Base-by-base conservation (phyloP, 106 monocot genomes). In the Dendrobium catenatum region DNA sequence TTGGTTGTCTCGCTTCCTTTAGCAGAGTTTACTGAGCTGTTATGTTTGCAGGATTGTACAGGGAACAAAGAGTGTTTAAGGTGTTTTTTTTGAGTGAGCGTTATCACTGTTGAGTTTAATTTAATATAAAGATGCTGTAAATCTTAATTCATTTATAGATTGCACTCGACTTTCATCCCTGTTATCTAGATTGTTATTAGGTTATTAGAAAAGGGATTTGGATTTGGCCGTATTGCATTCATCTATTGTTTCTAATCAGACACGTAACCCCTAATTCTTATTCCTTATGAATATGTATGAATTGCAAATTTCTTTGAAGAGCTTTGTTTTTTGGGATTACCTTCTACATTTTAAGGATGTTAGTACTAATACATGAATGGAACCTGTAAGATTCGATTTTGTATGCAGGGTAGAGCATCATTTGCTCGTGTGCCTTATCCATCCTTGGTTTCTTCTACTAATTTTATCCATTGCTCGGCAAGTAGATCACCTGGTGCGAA, bases 391-490 rank as follows among this genome's bases (percentile, higher is more conserved):
- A 37, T 37, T 76, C 9, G 73, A 55, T 75, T 48, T 70, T 47
- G 7, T 79, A 68, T 84, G 77, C 86, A 89, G 86, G 42, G 79
- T 15, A 74, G 75, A 26, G 44, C 55, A 22, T 3, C 51, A 3
- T 76, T 27, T 61, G 40, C 72, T 42, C 68, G 46, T 43, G 48
- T 77, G 6, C 49, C 49, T 18, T 80, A 61, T 8, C 37, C 59
- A 27, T 77, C 73, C 42, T 76, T 81, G 70, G 49, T 76, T 78
- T 81, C 83, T 56, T 43, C 83, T 61, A 18, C 59, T 33, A 22
- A 70, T 79, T 85, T 80, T 80, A 55, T 81, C 26, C 86, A 82
- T 9, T 82, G 83, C 20, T 79, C 68, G 59, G 67, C 83, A 26
- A 87, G 84, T 44, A 80, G 77, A 66, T 79, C 83, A 42, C 54